Evolutionary conservation across 768 basidiomycete genomes (phyloP).

Genomic region (Cubamyces sp.): DNA sequence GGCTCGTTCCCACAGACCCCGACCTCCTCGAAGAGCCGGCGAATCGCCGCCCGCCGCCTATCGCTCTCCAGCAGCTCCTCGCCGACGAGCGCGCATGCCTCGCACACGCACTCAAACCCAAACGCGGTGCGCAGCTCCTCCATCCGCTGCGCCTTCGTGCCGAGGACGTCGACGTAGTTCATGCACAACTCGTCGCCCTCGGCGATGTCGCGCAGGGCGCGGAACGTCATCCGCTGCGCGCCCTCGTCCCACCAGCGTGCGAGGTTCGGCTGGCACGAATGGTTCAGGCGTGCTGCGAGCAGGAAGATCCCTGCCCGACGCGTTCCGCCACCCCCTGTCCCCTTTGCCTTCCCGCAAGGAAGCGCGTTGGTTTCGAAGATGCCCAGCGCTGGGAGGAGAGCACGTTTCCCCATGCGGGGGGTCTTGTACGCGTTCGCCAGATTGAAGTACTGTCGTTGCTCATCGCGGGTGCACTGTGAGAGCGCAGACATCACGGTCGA

Average conservation of each 20-base stretch:
- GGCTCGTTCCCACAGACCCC: conserved; percentile 29
- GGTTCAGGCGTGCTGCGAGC: conserved; percentile 35
- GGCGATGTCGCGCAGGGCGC: conserved; percentile 32
- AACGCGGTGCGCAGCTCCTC: conserved; percentile 25
- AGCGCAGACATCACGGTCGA: conserved; percentile 31
- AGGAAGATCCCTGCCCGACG: conserved; percentile 33
- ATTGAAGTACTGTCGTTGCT: conserved; percentile 34
- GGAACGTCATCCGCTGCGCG: conserved; percentile 30
- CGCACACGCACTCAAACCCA: conserved; percentile 33
- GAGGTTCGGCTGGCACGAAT: conserved; percentile 38
- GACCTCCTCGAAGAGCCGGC: conserved; percentile 32
- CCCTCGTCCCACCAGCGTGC: conserved; percentile 32
- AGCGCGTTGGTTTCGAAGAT: conserved; percentile 38
- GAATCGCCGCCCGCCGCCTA: conserved; percentile 25
- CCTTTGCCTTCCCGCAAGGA: conserved; percentile 22
- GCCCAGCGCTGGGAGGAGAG: conserved; percentile 32
- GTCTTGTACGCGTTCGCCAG: conserved; percentile 31
- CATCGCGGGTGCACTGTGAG: conserved; percentile 29
- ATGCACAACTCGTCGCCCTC: conserved; percentile 38
- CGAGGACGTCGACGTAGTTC: conserved; percentile 30
- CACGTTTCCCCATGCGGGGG: conserved; percentile 5
- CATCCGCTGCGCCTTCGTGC: conserved; percentile 23
- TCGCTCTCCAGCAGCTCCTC: conserved; percentile 30
- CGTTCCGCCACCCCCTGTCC: not conserved
- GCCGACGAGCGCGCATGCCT: conserved; percentile 28